Evolutionary conservation across 1,139 yeast species (phyloP), one percentile per base, ranked within the genome.

Genomic region (Yamadazyma friedrichii): DNA sequence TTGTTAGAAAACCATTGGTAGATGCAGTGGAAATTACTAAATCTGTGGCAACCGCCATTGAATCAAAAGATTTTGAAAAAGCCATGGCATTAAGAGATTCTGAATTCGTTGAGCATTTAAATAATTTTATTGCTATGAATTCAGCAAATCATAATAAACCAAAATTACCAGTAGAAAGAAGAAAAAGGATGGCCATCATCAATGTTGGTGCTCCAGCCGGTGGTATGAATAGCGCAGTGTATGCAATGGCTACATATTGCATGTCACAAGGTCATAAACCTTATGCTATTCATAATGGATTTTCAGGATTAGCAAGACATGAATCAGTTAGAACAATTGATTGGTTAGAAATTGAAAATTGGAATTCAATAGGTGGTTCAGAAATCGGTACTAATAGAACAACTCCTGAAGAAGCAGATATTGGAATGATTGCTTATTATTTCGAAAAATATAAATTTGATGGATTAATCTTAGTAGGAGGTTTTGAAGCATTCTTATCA

Each of bases 21-120:
- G 97, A 93, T 54, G 95, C 98, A 2, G 98, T 93, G 36, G 76
- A 70, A 49, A 74, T 85, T 53, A 93, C 98, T 16, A 79, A 88
- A 63, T 76, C 83, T 22, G 97, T 91, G 27, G 97, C 98, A 0
- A 76, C 76, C 33, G 95, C 96, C 11, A 93, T 93, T 55, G 79
- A 76, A 38, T 68, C 67, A 33, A 85, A 84, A 60, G 87, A 88
- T 54, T 93, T 93, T 61, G 85, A 83, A 45, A 81, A 78, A 50
- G 98, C 98, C 27, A 88, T 93, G 84, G 61, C 80, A 15, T 71
- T 85, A 48, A 74, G 94, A 61, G 89, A 84, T 55, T 69, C 85
- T 8, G 88, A 82, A 54, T 85, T 85, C 54, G 74, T 74, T 42
- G 93, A 84, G 53, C 80, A 82, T 42, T 76, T 82, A 53, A 61